These are phyloP conservation scores for Chrysosphaeria jannelii DNA, from an alignment of 2,329 filamentous ascomycete species.

Conservation along the genomic window DNA sequence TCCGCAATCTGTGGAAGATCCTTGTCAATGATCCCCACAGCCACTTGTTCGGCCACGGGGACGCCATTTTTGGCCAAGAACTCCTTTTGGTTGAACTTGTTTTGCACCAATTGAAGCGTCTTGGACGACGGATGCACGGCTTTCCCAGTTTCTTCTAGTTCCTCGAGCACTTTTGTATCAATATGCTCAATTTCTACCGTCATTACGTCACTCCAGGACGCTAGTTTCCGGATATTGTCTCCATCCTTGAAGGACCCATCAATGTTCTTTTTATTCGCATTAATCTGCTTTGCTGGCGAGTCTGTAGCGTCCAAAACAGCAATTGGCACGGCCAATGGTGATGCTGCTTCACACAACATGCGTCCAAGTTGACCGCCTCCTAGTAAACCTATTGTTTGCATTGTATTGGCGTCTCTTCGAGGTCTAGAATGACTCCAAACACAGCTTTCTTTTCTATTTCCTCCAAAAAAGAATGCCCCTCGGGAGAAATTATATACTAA, in stretches of 20 bases:
- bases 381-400: too few relatives aligned
- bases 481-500: too few relatives aligned
- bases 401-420: too few relatives aligned
- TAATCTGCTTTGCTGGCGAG: constrained; percentile 61
- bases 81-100: constrained; percentile 77
- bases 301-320: constrained; percentile 50
- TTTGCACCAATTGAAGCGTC: constrained; percentile 68
- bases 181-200: constrained; percentile 94
- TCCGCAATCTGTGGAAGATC: constrained; percentile 29
- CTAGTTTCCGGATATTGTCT: constrained; percentile 50
- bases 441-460: too few relatives aligned
- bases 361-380: constrained; percentile 54
- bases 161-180: constrained; percentile 65
- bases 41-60: constrained; percentile 39
- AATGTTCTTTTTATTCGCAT: constrained; percentile 35
- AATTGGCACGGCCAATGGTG: constrained; percentile 41
- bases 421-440: too few relatives aligned
- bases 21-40: constrained; percentile 23
- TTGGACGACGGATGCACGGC: constrained; percentile 56
- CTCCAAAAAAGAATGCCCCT: too few relatives aligned
- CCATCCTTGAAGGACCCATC: constrained; percentile 70
- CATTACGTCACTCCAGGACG: constrained; percentile 44
- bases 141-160: constrained; percentile 27
- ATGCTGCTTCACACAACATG: constrained; percentile 77
- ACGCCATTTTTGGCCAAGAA: constrained; percentile 39